Percentiles rank a stretch among this genome's conserved stretches.
Conservation (phyloP, 139 green algal genomes). For the Micractinium conductrix region DNA sequence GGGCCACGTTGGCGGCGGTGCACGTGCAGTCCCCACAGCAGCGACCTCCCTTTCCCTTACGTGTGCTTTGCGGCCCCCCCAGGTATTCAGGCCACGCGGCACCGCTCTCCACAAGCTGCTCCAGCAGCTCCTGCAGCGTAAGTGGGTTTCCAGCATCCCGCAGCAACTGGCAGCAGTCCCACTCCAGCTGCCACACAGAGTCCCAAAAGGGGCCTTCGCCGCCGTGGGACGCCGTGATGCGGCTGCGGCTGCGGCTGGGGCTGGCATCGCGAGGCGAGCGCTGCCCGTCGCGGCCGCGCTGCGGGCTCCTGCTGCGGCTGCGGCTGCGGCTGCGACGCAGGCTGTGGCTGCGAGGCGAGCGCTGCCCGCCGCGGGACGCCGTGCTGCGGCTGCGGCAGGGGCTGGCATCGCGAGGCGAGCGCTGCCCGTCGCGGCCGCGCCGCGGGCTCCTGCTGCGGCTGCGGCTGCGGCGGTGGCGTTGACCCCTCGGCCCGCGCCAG, state of each 20-base stretch:
- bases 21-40: too few relatives aligned
- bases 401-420: too few relatives aligned
- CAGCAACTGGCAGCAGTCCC: background rate
- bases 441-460: background rate
- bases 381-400: background rate
- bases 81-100: background rate
- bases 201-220: background rate
- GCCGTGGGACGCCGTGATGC: background rate
- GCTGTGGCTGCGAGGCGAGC: too few relatives aligned
- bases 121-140: background rate
- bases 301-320: background rate
- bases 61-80: too few relatives aligned
- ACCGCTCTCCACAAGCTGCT: too few relatives aligned
- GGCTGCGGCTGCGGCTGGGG: background rate
- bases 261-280: too few relatives aligned
- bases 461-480: too few relatives aligned
- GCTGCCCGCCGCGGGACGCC: background rate
- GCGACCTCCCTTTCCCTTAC: too few relatives aligned
- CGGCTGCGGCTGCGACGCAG: background rate
- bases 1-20: too few relatives aligned
- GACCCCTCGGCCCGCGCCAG: too few relatives aligned
- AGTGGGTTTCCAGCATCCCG: background rate
- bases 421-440: too few relatives aligned
- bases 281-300: too few relatives aligned
- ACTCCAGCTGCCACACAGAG: conserved; percentile 2